Base-by-base conservation (phyloP, 495 filamentous ascomycete species). In the Talaromyces borbonicus region DNA sequence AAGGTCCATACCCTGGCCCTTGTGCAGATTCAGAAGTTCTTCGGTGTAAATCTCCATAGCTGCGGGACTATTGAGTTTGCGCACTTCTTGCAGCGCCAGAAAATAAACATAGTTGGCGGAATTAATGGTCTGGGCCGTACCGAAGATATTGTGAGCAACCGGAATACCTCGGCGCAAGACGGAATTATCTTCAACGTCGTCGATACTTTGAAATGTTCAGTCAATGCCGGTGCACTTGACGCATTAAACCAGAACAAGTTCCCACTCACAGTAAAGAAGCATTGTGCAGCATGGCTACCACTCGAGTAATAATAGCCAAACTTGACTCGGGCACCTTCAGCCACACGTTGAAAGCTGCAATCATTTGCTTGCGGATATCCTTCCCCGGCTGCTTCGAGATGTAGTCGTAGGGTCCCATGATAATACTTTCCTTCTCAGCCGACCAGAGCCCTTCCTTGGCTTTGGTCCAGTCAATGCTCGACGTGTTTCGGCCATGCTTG, bases 31-130 rank as follows among this genome's bases (percentile, higher is more conserved):
- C 29, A 95, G 61, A 19, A 97, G 70, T 61, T 99, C 92, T 44
- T 95, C 84, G 4, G 83, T 80, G 63, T 84, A 96, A 47, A 96
- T 86, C 46, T 74, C 66, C 52, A 95, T 79, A 19, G 78, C 77
- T 24, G 59, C 62, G 0, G 81, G 78, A 55, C 87, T 94, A 5
- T 73, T 61, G 26, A 97, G 76, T 56, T 85, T 84, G 48, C 80
- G 73, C 1, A 95, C 63, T 62, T 90, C 85, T 52, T 86, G 80
- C 18, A 97, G 72, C 0, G 92, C 92, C 48, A 77, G 74, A 57
- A 98, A 97, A 69, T 97, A 97, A 45, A 95, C 78, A 60, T 97
- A 98, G 67, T 98, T 98, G 42, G 90, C 88, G 16, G 81, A 86
- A 67, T 97, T 98, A 62, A 98, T 95, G 30, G 93, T 95, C 60